These are phyloP conservation scores for Fusarium subtropicale DNA, from an alignment of 2,329 filamentous ascomycete species.

Conservation along the genomic window DNA sequence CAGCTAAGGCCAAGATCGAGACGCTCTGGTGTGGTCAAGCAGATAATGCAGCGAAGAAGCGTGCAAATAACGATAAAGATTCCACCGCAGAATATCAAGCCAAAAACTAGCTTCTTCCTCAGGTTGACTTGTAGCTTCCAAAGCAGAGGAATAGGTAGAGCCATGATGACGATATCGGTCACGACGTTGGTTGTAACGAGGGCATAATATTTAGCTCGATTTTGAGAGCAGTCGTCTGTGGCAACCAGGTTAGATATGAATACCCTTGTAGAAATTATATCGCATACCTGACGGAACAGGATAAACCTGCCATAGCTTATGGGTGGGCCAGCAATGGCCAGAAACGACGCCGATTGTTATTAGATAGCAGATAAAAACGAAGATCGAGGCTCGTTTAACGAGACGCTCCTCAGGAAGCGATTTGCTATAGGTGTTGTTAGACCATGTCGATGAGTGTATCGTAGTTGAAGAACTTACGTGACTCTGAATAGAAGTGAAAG, in stretches of 20 bases:
- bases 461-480: background rate
- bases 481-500: background rate
- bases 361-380: background rate
- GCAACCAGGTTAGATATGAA: background rate
- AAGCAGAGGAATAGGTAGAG: background rate
- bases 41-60: background rate
- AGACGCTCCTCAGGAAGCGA: background rate
- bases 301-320: background rate
- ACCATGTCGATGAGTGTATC: rapidly evolving
- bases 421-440: background rate
- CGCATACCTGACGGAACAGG: background rate
- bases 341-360: background rate
- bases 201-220: background rate
- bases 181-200: background rate
- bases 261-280: background rate
- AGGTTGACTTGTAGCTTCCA: background rate
- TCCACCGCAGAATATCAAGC: background rate
- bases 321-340: background rate
- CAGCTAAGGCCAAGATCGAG: background rate
- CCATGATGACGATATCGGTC: background rate
- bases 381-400: background rate
- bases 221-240: background rate
- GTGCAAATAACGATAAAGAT: background rate
- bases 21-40: background rate
- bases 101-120: background rate